Base-by-base conservation (phyloP, 2,329 filamentous ascomycete species). In the Paecilomyces sp. region DNA sequence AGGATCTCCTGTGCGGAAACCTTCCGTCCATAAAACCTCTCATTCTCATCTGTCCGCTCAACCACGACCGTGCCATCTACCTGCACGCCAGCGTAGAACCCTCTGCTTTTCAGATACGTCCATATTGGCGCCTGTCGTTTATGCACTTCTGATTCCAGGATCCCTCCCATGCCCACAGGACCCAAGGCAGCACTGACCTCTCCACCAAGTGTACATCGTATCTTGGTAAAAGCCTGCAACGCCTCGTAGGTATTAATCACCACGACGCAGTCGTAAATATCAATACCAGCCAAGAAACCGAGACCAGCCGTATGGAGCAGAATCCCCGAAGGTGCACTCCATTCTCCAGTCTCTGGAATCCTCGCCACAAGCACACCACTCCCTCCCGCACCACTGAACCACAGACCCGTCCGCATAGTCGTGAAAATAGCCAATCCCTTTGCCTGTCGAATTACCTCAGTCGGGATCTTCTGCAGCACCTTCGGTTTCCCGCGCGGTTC, bases 191-290 rank as follows among this genome's bases (percentile, higher is more conserved):
- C 85, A 63, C 85, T 88, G 58, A 96, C 83, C 71, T 96, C 91
- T 54, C 89, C 87, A 6, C 92, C 92, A 1, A 97, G 79, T 0
- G 90, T 94, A 58, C 91, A 86, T 58, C 88, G 85, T 2, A 93
- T 79, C 60, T 87, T 88, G 31, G 90, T 91, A 71, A 97, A 95
- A 0, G 89, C 86, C 65, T 96, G 89, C 54, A 97, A 79, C 6
- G 92, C 91, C 59, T 90, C 84, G 53, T 90, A 85, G 53, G 89
- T 92, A 77, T 96, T 97, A 71, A 97, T 92, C 34, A 97, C 89
- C 8, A 97, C 83, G 13, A 97, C 89, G 70, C 92, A 96, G 73
- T 97, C 93, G 79, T 97, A 97, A 33, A 97, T 92, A 71, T 97
- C 93, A 51, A 96, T 89, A 2, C 92, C 93, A 6, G 92, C 88